These are phyloP conservation scores for Nigrospora osmanthi DNA, from an alignment of 2,329 filamentous ascomycete species.

Conservation along the genomic window DNA sequence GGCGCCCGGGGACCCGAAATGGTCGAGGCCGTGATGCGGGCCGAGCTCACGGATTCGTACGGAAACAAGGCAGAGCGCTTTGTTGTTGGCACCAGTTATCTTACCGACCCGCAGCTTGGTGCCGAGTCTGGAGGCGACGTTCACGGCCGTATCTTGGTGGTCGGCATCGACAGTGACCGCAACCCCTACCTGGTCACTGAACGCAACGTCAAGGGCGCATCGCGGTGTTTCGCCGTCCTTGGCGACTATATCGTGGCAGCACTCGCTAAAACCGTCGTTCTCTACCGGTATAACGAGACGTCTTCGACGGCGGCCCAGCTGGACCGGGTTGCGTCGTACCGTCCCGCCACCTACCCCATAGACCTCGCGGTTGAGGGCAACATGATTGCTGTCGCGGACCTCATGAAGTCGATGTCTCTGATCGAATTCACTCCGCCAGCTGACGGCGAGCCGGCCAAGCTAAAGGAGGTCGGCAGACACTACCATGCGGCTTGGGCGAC, in stretches of 20 bases:
- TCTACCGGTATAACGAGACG: constrained; percentile 48
- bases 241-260: constrained; percentile 75
- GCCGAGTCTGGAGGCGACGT: constrained; percentile 33
- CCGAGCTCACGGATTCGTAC: constrained; percentile 55
- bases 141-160: constrained; percentile 74
- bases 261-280: constrained; percentile 76
- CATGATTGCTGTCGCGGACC: constrained; percentile 75
- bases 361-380: constrained; percentile 69
- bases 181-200: constrained; percentile 66
- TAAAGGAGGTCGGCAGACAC: constrained; percentile 72
- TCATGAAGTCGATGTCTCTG: constrained; percentile 88
- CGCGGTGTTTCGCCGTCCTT: constrained; percentile 68
- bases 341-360: constrained; percentile 76
- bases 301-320: constrained; percentile 50
- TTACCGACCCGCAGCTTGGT: constrained; percentile 50
- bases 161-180: constrained; percentile 72
- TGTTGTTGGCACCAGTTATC: constrained; percentile 79
- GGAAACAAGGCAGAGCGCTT: constrained; percentile 66
- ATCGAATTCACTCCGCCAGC: constrained; percentile 60
- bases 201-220: constrained; percentile 67
- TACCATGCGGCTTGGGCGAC: constrained; percentile 79
- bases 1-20: constrained; percentile 52
- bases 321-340: constrained; percentile 65
- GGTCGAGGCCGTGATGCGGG: constrained; percentile 75
- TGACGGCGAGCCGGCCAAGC: constrained; percentile 48